Evolutionary conservation across 345 rosid genomes (phyloP), one percentile per base, ranked within the genome.

Genomic region (Salix arbutifolia): DNA sequence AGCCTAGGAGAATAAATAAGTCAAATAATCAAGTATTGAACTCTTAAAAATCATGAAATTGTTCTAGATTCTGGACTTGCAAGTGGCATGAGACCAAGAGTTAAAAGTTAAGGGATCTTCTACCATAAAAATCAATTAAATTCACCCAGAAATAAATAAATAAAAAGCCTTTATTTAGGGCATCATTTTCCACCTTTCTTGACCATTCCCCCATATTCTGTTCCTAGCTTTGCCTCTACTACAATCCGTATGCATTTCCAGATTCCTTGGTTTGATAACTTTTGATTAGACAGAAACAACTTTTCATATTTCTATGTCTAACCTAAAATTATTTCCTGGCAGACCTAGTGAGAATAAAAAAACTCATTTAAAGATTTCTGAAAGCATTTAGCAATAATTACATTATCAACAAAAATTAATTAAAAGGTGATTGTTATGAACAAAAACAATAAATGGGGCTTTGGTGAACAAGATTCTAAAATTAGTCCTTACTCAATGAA

Each of bases 221-320:
- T 65, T n/a, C 71, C 64, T 48, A 33, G 46, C 71, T 65, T 74
- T 21, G 21, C 64, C 26, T 11, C 62, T 21, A 21, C n/a, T 16
- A 40, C 40, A 64, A 64, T 44, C 69, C 46, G 13, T 6, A 17
- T 23, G 31, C 38, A 25, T 40, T n/a, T 26, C 37, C n/a, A 65
- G 64, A 65, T 74, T 50, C 69, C 69, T 26, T 73, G 33, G 50
- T 18, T 38, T 65, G 58, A n/a, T 74, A n/a, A 26, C 77, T 65
- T 13, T 19, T 50, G 3, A 46, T 33, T 33, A 3, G n/a, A 30
- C 2, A 28, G 18, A 65, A 74, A n/a, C n/a, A n/a, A 31, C 46
- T 21, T 31, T 28, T 23, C 31, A 25, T 26, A 67, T 44, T 30
- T 28, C n/a, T 4, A 44, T 30, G 28, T 46, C 61, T 53, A 53